Evolutionary conservation across 768 basidiomycete species (phyloP).

Genomic region (Lactifluus rugatus): DNA sequence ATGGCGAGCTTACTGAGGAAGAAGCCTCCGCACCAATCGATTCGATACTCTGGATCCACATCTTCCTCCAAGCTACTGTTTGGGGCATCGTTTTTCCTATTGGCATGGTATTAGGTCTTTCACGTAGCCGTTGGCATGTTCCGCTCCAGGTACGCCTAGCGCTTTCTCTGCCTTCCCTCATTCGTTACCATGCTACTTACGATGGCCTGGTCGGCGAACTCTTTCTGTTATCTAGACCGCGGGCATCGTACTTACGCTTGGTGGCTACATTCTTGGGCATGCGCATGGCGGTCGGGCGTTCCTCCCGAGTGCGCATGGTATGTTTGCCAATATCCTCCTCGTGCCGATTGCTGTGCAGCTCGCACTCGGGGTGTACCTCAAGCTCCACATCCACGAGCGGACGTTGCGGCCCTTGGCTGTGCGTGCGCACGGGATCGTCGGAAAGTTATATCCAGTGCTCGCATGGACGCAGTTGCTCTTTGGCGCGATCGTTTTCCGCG

Average conservation of each 20-base stretch:
- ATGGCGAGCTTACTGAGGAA: conserved; percentile 56
- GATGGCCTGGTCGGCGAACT: too few species aligned
- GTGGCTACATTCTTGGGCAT: conserved; percentile 77
- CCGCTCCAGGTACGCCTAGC: conserved; percentile 58
- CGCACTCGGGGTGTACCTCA: conserved; percentile 76
- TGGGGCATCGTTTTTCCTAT: conserved; percentile 87
- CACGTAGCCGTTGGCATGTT: conserved; percentile 84
- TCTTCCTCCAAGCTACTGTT: conserved; percentile 60
- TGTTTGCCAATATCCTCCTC: conserved; percentile 55
- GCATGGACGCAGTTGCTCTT: conserved; percentile 89
- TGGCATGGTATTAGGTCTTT: conserved; percentile 68
- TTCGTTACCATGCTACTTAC: neutral
- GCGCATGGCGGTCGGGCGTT: conserved; percentile 78
- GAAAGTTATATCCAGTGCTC: conserved; percentile 73
- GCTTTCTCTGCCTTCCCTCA: neutral
- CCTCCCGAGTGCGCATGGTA: conserved; percentile 61
- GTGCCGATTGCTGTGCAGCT: conserved; percentile 60
- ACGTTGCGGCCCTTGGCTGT: conserved; percentile 65
- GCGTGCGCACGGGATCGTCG: conserved; percentile 62
- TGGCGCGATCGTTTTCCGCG: conserved; percentile 62
- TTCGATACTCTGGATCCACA: conserved; percentile 73
- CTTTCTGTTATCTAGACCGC: conserved; percentile 29
- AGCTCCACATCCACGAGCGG: conserved; percentile 79
- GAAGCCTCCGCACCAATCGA: conserved; percentile 60
- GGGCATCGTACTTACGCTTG: conserved; percentile 59